Evolutionary conservation across 768 basidiomycete genomes (phyloP).

Genomic region (Naganishia kalamii): DNA sequence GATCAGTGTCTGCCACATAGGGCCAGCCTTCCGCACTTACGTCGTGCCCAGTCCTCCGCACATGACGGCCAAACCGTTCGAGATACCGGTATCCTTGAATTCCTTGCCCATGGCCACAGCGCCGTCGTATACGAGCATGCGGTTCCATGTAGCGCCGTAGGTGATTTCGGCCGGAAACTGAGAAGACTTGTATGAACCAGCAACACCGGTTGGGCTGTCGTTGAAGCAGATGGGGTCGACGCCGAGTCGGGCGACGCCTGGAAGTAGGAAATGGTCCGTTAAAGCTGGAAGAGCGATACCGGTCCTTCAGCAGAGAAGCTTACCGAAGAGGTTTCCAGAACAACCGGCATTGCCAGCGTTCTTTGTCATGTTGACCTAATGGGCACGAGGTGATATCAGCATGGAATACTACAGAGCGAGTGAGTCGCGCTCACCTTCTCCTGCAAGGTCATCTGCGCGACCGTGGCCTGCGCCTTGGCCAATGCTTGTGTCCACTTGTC

Average conservation of each 20-base stretch:
- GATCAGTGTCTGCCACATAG: neutral
- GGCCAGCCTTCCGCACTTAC: neutral
- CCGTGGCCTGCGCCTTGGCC: slow-evolving; percentile 24
- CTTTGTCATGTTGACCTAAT: slow-evolving; percentile 14
- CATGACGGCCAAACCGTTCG: slow-evolving; percentile 2
- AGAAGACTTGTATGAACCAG: slow-evolving; percentile 37
- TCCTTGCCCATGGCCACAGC: slow-evolving; percentile 75
- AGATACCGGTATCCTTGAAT: slow-evolving; percentile 58
- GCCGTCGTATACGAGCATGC: slow-evolving; percentile 64
- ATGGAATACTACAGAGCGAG: too few species aligned
- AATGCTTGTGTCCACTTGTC: slow-evolving; percentile 30
- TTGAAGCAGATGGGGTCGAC: slow-evolving; percentile 24
- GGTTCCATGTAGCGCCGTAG: slow-evolving; percentile 54
- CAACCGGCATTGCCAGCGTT: slow-evolving; percentile 13
- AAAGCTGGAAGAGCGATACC: slow-evolving; percentile 32
- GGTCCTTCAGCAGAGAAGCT: slow-evolving; percentile 28
- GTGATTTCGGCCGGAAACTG: slow-evolving; percentile 42
- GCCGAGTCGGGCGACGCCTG: slow-evolving; percentile 36
- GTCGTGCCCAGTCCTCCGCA: neutral
- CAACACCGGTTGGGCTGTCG: slow-evolving; percentile 35
- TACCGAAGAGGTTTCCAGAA: slow-evolving; percentile 9
- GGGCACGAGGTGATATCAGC: too few species aligned
- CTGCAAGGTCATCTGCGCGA: slow-evolving; percentile 36
- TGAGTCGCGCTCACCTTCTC: slow-evolving; percentile 36
- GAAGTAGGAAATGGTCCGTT: too few species aligned